Percentiles rank a stretch among this genome's conserved stretches.
Conservation (phyloP, 2,329 filamentous ascomycete species). For the Penicillium sp. region DNA sequence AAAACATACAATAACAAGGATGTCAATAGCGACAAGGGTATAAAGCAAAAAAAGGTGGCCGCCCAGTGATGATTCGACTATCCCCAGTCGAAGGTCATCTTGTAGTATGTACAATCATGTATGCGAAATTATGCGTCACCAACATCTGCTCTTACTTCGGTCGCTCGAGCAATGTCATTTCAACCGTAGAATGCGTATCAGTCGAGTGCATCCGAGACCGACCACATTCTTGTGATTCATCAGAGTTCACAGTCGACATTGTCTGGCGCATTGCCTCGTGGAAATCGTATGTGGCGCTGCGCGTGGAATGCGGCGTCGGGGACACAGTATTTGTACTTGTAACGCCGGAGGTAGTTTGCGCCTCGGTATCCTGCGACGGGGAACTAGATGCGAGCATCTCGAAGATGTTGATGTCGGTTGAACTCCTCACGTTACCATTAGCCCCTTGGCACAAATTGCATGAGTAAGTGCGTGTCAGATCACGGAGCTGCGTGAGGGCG, state of each 20-base stretch:
- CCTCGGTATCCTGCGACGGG: neutral
- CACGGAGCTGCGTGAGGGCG: constrained; percentile 40
- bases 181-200: constrained; percentile 11
- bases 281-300: constrained; percentile 14
- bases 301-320: neutral
- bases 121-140: neutral
- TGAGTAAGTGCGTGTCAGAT: constrained; percentile 22
- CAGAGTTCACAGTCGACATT: constrained; percentile 5
- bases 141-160: neutral
- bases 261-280: constrained; percentile 19
- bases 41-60: neutral
- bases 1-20: neutral
- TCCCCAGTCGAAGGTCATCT: neutral
- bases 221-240: neutral
- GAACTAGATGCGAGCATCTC: constrained; percentile 1
- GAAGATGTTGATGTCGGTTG: constrained; percentile 18
- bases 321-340: neutral
- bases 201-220: constrained; percentile 1
- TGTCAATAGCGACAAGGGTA: constrained; percentile 3
- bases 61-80: constrained; percentile 2
- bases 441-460: constrained; percentile 10
- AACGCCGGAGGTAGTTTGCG: neutral
- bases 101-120: neutral
- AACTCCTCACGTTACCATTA: neutral
- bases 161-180: constrained; percentile 5